Percentiles rank a stretch among this genome's conserved stretches.
phyloP scores from a whole-genome alignment of 2,329 filamentous ascomycete species.

The Pleurostoma richardsiae region DNA sequence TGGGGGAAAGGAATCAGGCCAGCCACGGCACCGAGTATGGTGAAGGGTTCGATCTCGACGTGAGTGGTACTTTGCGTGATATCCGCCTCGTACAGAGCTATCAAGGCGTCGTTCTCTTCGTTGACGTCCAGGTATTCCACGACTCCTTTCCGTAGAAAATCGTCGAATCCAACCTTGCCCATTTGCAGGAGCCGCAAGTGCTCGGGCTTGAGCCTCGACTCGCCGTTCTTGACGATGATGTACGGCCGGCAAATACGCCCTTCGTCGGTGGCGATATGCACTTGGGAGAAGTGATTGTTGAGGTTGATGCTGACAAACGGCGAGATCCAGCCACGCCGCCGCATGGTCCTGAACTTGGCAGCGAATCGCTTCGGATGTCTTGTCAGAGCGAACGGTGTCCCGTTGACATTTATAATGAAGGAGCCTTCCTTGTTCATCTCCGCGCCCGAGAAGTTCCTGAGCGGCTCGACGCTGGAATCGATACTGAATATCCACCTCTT shows the following conservation, averaged over 20 bases:
- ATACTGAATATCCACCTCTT: constrained; percentile 81
- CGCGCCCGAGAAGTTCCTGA: constrained; percentile 66
- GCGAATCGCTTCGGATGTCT: constrained; percentile 83
- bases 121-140: constrained; percentile 98
- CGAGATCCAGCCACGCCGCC: constrained; percentile 85
- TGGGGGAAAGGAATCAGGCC: constrained; percentile 97
- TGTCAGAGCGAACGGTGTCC: constrained; percentile 86
- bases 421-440: constrained; percentile 81
- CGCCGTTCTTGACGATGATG: constrained; percentile 87
- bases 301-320: constrained; percentile 97
- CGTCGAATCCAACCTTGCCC: constrained; percentile 85
- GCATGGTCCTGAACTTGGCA: constrained; percentile 76
- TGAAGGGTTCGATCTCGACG: constrained; percentile 97
- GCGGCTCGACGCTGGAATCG: constrained; percentile 75
- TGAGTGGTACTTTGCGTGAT: constrained; percentile 84
- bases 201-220: constrained; percentile 71
- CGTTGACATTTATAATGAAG: constrained; percentile 92
- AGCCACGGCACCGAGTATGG: constrained; percentile 89
- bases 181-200: constrained; percentile 79
- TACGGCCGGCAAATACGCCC: constrained; percentile 93
- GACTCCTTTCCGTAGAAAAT: constrained; percentile 83
- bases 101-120: constrained; percentile 94
- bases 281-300: constrained; percentile 85
- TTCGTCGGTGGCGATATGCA: constrained; percentile 96
- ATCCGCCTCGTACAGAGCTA: constrained; percentile 82